Conservation (phyloP, 352 stramenopile genomes). For the Phytophthora nicotianae region DNA sequence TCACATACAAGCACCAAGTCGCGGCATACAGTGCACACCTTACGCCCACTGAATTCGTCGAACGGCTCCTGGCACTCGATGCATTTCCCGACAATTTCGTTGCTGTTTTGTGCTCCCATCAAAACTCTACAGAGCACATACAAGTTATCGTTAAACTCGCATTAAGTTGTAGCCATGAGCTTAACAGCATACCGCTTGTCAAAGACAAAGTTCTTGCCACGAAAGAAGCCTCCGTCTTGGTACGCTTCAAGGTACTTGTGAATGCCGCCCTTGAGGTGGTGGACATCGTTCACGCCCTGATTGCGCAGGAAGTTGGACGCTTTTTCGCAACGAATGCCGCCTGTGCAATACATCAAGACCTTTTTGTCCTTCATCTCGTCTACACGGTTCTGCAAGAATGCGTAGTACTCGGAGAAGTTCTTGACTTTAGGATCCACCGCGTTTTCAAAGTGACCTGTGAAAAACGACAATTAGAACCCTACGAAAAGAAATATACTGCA, state of each 20-base stretch:
- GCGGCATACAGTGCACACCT: constrained; percentile 75
- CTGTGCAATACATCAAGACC: constrained; percentile 83
- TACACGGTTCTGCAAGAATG: constrained; percentile 61
- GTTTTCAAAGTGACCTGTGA: constrained; percentile 67
- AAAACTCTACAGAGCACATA: constrained; percentile 48
- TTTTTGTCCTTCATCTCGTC: constrained; percentile 75
- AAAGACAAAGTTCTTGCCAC: constrained; percentile 83
- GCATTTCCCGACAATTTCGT: constrained; percentile 74
- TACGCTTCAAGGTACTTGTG: constrained; percentile 77
- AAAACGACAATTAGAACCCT: constrained; percentile 3
- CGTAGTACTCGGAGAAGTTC: constrained; percentile 81
- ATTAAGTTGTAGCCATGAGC: not conserved
- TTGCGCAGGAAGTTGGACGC: constrained; percentile 70
- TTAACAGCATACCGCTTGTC: constrained; percentile 65
- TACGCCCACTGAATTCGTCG: constrained; percentile 72
- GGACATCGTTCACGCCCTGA: constrained; percentile 58
- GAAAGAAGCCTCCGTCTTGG: constrained; percentile 67
- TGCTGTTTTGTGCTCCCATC: constrained; percentile 57
- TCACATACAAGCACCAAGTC: constrained; percentile 76
- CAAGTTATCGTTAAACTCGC: not conserved
- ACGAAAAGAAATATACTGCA: not conserved
- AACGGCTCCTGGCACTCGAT: constrained; percentile 60
- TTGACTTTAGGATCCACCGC: constrained; percentile 71
- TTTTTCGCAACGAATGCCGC: constrained; percentile 80
- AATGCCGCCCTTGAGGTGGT: constrained; percentile 78